phyloP scores from a whole-genome alignment of 148 eudicot genomes.

The Agrostemma githago region DNA sequence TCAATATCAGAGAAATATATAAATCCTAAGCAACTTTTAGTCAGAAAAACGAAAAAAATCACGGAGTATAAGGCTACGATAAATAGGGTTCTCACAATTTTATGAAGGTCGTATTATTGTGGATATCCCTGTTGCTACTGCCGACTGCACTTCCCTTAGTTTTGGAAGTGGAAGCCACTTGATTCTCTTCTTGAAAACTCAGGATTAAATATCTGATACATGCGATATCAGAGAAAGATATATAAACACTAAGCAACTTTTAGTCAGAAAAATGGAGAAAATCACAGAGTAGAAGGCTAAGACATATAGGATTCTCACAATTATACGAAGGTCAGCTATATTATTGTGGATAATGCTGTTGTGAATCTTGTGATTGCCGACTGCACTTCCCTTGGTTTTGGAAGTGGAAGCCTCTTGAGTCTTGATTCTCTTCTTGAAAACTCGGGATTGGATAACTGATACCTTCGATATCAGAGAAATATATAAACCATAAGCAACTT shows the following conservation, averaged over 20 bases:
- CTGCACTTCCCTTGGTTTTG: slow-evolving; percentile 33
- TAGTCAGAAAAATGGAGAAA: background rate
- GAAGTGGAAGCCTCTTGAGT: slow-evolving; percentile 34
- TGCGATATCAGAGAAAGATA: slow-evolving; percentile 22
- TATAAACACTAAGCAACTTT: background rate
- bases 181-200: background rate
- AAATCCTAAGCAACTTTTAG: background rate
- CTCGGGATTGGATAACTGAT: background rate
- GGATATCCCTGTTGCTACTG: slow-evolving; percentile 17
- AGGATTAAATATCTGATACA: slow-evolving; percentile 60
- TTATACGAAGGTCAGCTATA: slow-evolving; percentile 47
- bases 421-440: slow-evolving; percentile 37
- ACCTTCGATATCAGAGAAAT: no score
- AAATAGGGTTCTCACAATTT: slow-evolving; percentile 42
- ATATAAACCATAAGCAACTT: background rate
- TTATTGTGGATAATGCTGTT: slow-evolving; percentile 22
- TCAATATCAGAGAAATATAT: background rate
- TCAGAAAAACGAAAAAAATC: background rate
- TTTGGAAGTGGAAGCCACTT: slow-evolving; percentile 31
- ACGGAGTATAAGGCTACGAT: background rate
- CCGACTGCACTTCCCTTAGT: slow-evolving; percentile 34
- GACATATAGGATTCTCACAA: slow-evolving; percentile 44
- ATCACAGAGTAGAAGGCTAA: background rate
- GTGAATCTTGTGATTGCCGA: slow-evolving; percentile 14
- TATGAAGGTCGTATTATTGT: background rate